A percentile compares a stretch with the other conserved stretches of the same genome.
phyloP scores from a whole-genome alignment of 148 eudicot genomes.

The Chenopodium formosanum region DNA sequence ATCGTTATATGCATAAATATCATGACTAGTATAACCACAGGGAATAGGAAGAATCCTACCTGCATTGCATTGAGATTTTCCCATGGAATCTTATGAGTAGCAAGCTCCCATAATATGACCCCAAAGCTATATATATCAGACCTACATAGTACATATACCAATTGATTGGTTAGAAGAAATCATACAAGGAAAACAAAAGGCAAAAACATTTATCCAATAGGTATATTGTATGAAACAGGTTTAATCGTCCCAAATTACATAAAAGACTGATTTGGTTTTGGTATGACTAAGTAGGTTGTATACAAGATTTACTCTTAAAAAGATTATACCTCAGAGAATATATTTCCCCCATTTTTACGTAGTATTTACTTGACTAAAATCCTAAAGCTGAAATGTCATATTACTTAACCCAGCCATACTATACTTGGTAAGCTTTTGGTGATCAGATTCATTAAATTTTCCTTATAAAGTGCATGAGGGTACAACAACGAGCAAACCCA shows the following conservation, averaged over 20 bases:
- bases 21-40: not conserved
- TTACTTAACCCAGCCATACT: too few relatives aligned
- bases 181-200: not conserved
- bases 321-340: too few relatives aligned
- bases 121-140: constrained; percentile 95
- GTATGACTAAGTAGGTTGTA: not conserved
- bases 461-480: too few relatives aligned
- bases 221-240: not conserved
- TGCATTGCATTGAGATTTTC: constrained; percentile 94
- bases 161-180: not conserved
- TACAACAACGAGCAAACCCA: too few relatives aligned
- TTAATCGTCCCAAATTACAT: not conserved
- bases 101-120: constrained; percentile 92
- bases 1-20: not conserved
- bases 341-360: too few relatives aligned
- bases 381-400: too few relatives aligned
- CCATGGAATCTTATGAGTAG: constrained; percentile 93
- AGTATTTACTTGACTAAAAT: too few relatives aligned
- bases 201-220: too few relatives aligned
- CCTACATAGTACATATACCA: constrained; percentile 48
- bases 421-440: too few relatives aligned
- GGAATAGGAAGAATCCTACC: constrained; percentile 39
- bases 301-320: not conserved
- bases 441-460: too few relatives aligned
- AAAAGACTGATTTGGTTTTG: not conserved